Percentiles rank a stretch among this genome's conserved stretches.
Evolutionary conservation across 2,329 filamentous ascomycete genomes (phyloP).

Genomic region (Colletotrichum chrysophilum): DNA sequence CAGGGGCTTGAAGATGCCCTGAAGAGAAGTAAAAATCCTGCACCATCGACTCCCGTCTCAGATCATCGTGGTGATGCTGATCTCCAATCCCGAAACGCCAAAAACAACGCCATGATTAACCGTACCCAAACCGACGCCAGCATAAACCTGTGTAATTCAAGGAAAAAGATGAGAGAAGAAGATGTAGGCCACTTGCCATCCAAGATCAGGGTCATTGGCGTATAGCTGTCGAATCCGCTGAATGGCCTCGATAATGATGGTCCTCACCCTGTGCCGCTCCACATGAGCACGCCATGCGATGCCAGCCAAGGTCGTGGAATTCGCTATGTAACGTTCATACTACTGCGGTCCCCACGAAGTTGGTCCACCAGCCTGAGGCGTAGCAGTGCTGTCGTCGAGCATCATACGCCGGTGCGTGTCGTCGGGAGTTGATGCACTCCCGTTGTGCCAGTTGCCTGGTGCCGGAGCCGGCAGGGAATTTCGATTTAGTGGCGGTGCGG

Average conservation of each 20-base stretch:
- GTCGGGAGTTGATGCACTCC: not conserved
- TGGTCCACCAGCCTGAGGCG: not conserved
- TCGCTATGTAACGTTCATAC: not conserved
- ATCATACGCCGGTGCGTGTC: not conserved
- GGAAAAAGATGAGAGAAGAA: not conserved
- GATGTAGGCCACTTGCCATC: not conserved
- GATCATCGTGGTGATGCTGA: not conserved
- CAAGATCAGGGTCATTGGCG: not conserved
- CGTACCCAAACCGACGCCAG: not conserved
- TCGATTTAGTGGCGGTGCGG: not conserved
- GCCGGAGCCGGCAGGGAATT: constrained; percentile 2
- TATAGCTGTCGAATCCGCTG: not conserved
- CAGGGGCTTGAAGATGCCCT: not conserved
- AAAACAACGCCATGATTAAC: not conserved
- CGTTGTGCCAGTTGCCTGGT: not conserved
- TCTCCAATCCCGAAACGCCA: constrained; percentile 1
- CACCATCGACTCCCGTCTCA: not conserved
- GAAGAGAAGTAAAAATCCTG: not conserved
- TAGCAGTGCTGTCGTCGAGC: not conserved
- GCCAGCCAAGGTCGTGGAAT: not conserved
- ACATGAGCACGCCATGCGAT: not conserved
- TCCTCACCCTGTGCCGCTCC: not conserved
- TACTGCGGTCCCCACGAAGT: not conserved
- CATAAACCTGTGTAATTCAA: not conserved
- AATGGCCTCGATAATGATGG: not conserved